Evolutionary conservation across 2,329 filamentous ascomycete genomes (phyloP), one percentile per base, ranked within the genome.

Genomic region (Aspergillus sp.): DNA sequence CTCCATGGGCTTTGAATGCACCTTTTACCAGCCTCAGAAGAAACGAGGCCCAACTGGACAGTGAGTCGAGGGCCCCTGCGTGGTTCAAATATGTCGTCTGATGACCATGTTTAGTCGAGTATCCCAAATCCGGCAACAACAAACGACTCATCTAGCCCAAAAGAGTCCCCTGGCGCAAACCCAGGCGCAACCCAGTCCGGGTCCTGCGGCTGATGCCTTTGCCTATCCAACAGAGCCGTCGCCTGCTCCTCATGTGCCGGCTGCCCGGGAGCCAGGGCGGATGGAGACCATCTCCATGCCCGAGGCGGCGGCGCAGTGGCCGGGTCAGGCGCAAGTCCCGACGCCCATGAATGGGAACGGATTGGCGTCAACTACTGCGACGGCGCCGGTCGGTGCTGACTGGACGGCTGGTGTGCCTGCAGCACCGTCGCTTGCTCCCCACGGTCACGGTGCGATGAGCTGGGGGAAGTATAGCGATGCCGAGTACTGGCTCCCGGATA

Each of bases 21-120:
- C 68, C 5, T 72, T 68, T 48, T 61, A 70, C 35, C 61, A 65
- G 40, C 66, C 66, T 5, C 66, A 69, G 48, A 71, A 70, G 51
- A 70, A 70, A 47, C 60, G 69, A 40, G 69, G 69, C 4, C 54
- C 69, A 35, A 59, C 62, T 28, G 63, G 61, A 45, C 61, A 65
- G 64, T 67, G 54, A 61, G 64, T 63, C 19, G 19, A 19, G 19
- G 19, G 19, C 19, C 19, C 19, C 19, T 19, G 19, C 19, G 19
- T 19, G 19, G 19, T 2, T 19, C 19, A 19, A 1, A 19, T 19
- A 19, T 19, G 19, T 19, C 19, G 19, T 19, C 19, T 19, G 19
- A 19, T 19, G 19, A 19, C 19, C 19, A 19, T 19, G 19, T 19
- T 19, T 19, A 69, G 67, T 48, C 65, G 68, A 30, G 60, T 69